These are phyloP conservation scores for Harringtonia aguacate DNA, from an alignment of 2,329 filamentous ascomycete genomes.

Conservation along the genomic window DNA sequence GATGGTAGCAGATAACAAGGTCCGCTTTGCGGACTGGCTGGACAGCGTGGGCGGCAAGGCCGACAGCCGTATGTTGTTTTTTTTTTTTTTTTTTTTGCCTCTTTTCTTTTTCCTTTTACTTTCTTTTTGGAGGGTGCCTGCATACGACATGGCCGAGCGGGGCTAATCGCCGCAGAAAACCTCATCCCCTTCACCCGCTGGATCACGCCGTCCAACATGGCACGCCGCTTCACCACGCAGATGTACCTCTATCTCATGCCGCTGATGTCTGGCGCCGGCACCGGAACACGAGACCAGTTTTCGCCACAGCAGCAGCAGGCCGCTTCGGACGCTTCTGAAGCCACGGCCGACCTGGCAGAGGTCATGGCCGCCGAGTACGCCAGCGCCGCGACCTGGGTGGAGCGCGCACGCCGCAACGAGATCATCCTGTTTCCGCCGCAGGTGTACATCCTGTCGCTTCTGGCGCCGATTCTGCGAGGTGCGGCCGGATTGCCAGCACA, in stretches of 20 bases:
- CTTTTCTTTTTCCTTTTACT: background rate
- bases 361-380: slow-evolving; percentile 56
- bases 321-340: slow-evolving; percentile 44
- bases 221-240: slow-evolving; percentile 80
- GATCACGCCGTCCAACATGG: slow-evolving; percentile 67
- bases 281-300: too few relatives aligned
- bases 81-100: too few relatives aligned
- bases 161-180: slow-evolving; percentile 30
- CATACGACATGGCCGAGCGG: background rate
- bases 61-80: slow-evolving; percentile 57
- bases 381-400: slow-evolving; percentile 58
- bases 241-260: slow-evolving; percentile 95
- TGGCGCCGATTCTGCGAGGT: slow-evolving; percentile 40
- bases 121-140: too few relatives aligned
- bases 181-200: slow-evolving; percentile 81
- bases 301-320: slow-evolving; percentile 36
- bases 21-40: slow-evolving; percentile 59
- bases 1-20: slow-evolving; percentile 58
- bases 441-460: slow-evolving; percentile 57
- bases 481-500: background rate
- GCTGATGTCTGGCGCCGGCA: slow-evolving; percentile 27
- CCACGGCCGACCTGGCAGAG: slow-evolving; percentile 57
- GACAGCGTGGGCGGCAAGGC: slow-evolving; percentile 42
- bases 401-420: slow-evolving; percentile 47
- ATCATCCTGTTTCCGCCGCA: slow-evolving; percentile 90